These are phyloP conservation scores for Phellopilus nigrolimitatus DNA, from an alignment of 1,284 basidiomycete species.

Conservation along the genomic window DNA sequence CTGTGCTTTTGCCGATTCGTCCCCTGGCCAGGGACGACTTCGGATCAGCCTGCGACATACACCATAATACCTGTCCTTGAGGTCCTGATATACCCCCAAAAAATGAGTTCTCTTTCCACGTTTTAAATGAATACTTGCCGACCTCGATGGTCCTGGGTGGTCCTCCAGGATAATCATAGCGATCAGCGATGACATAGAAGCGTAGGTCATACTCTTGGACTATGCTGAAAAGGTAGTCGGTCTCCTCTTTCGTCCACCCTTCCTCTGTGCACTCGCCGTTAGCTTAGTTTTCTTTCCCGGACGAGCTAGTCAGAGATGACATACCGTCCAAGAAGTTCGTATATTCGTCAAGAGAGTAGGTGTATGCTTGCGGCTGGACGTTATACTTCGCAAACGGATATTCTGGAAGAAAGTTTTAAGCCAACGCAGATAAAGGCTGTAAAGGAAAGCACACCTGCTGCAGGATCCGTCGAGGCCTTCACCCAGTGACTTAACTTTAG, in stretches of 20 bases:
- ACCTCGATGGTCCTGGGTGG: slow-evolving; percentile 67
- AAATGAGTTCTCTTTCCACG: neutral
- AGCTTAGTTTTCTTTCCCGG: neutral
- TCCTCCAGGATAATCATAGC: slow-evolving; percentile 72
- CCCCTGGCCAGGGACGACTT: slow-evolving; percentile 77
- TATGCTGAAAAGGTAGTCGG: slow-evolving; percentile 86
- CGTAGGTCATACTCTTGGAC: slow-evolving; percentile 83
- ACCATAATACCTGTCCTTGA: slow-evolving; percentile 94
- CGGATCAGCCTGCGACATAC: slow-evolving; percentile 87
- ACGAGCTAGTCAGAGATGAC: neutral
- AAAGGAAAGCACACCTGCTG: slow-evolving; percentile 40
- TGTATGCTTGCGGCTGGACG: slow-evolving; percentile 62
- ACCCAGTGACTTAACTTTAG: slow-evolving; percentile 67
- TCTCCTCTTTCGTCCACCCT: slow-evolving; percentile 93
- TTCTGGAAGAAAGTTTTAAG: slow-evolving; percentile 35
- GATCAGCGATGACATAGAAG: slow-evolving; percentile 88
- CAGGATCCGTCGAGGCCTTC: slow-evolving; percentile 51
- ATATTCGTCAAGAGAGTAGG: slow-evolving; percentile 93
- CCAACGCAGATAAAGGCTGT: neutral
- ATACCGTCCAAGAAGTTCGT: slow-evolving; percentile 70
- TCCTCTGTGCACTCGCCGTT: slow-evolving; percentile 46
- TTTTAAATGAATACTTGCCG: slow-evolving; percentile 20
- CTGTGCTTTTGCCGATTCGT: slow-evolving; percentile 65
- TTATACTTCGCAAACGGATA: slow-evolving; percentile 83
- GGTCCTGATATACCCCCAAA: slow-evolving; percentile 51